A percentile compares a stretch with the other conserved stretches of the same genome.
These are phyloP conservation scores for Fusarium miscanthi DNA, from an alignment of 2,329 filamentous ascomycete genomes.

Conservation along the genomic window DNA sequence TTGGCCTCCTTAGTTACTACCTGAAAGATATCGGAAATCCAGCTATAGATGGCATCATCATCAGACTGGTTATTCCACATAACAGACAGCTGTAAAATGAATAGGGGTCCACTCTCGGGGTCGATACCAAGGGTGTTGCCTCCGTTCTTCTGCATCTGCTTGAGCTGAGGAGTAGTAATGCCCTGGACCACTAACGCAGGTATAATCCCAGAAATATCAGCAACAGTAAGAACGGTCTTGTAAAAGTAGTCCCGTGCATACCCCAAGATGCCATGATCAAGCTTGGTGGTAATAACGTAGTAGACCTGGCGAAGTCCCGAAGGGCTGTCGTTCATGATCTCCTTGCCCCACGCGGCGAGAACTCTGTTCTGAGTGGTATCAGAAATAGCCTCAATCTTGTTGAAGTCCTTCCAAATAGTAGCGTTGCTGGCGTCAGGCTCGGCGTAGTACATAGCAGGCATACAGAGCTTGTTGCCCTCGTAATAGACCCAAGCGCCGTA, in stretches of 20 bases:
- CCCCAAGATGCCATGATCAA: slow-evolving; percentile 1
- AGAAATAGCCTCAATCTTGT: slow-evolving; percentile 41
- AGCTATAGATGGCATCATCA: slow-evolving; percentile 47
- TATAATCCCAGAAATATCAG: slow-evolving; percentile 37
- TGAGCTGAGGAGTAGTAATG: slow-evolving; percentile 52
- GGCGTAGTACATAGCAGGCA: slow-evolving; percentile 52
- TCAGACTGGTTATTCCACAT: slow-evolving; percentile 41
- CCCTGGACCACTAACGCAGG: slow-evolving; percentile 53
- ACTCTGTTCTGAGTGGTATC: slow-evolving; percentile 7
- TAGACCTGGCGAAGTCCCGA: slow-evolving; percentile 12
- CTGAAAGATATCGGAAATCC: not conserved
- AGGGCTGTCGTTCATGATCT: slow-evolving; percentile 5
- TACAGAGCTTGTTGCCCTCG: not conserved
- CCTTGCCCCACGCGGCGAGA: not conserved
- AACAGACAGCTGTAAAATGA: slow-evolving; percentile 7
- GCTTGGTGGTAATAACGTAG: slow-evolving; percentile 23
- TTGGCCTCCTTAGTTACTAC: not conserved
- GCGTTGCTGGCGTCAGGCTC: slow-evolving; percentile 50
- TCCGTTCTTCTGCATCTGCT: slow-evolving; percentile 49
- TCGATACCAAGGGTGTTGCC: slow-evolving; percentile 48
- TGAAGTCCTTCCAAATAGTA: slow-evolving; percentile 51
- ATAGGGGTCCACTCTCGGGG: slow-evolving; percentile 41
- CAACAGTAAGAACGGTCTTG: slow-evolving; percentile 37
- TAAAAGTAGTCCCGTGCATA: slow-evolving; percentile 24
- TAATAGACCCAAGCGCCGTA: not conserved